Conservation (phyloP, 306 rosid genomes). For the Gillenia trifoliata region DNA sequence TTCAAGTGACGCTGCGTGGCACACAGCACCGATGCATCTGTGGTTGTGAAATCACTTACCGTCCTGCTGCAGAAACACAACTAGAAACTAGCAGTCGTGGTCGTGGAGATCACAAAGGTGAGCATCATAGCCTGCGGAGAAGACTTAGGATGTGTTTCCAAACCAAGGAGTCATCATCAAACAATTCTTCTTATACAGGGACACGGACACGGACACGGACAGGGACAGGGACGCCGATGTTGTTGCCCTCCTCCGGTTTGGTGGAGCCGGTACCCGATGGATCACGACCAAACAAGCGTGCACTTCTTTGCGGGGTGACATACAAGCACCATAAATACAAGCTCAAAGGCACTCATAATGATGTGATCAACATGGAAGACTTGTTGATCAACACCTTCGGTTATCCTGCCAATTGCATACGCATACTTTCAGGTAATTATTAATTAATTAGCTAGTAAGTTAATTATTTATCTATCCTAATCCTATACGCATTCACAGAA, state of each 20-base stretch:
- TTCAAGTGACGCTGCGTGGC: neutral
- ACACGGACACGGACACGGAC: neutral
- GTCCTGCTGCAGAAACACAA: neutral
- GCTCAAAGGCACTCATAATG: constrained; percentile 66
- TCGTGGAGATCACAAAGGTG: neutral
- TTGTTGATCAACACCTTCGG: constrained; percentile 35
- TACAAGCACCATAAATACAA: constrained; percentile 41
- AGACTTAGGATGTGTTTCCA: neutral
- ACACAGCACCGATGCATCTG: neutral
- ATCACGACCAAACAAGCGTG: constrained; percentile 41
- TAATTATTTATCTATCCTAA: no score
- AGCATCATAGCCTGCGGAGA: neutral
- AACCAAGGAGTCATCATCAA: neutral
- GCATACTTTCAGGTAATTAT: constrained; percentile 61
- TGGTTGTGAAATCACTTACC: neutral
- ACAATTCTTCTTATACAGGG: neutral
- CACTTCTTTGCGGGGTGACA: constrained; percentile 74
- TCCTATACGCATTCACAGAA: no score
- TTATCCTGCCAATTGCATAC: constrained; percentile 44
- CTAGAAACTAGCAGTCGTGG: no score
- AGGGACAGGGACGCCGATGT: neutral
- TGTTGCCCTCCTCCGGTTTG: neutral
- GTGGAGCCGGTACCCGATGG: neutral
- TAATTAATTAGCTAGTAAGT: neutral
- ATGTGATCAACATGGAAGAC: constrained; percentile 48